Percentiles rank a stretch among this genome's conserved stretches.
These are phyloP conservation scores for Dentipellis fragilis DNA, from an alignment of 768 basidiomycete genomes.

Conservation along the genomic window DNA sequence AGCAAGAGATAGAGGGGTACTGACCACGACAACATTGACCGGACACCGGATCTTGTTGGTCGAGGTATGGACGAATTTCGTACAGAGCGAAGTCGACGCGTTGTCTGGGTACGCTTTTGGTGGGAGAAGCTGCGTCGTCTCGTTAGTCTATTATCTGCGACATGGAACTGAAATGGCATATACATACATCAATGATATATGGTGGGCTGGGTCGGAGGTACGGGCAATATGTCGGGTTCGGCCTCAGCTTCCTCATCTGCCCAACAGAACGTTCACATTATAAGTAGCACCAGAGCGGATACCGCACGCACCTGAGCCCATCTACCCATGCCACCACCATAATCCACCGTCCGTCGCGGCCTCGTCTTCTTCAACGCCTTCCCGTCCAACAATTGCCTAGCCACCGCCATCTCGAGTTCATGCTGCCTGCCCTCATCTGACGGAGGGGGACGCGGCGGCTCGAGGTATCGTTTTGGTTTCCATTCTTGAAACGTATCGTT, in stretches of 20 bases:
- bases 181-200: constrained; percentile 78
- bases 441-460: constrained; percentile 66
- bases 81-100: constrained; percentile 87
- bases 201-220: constrained; percentile 78
- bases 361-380: constrained; percentile 85
- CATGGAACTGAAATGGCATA: constrained; percentile 8
- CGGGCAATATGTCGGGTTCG: constrained; percentile 67
- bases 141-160: constrained; percentile 13
- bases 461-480: constrained; percentile 62
- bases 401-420: constrained; percentile 72
- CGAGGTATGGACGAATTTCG: constrained; percentile 95
- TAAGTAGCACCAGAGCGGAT: background rate
- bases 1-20: constrained; percentile 23
- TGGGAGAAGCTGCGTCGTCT: constrained; percentile 67
- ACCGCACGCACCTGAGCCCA: constrained; percentile 58
- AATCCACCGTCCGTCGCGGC: constrained; percentile 91
- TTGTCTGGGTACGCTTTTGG: constrained; percentile 89
- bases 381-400: constrained; percentile 64
- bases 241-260: constrained; percentile 69
- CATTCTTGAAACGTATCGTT: constrained; percentile 38
- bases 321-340: constrained; percentile 78
- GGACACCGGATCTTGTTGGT: constrained; percentile 98
- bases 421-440: constrained; percentile 69
- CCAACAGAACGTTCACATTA: constrained; percentile 3
- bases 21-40: constrained; percentile 86